Conservation (phyloP, 2,329 filamentous ascomycete species). For the Atkinsonella texensis region DNA sequence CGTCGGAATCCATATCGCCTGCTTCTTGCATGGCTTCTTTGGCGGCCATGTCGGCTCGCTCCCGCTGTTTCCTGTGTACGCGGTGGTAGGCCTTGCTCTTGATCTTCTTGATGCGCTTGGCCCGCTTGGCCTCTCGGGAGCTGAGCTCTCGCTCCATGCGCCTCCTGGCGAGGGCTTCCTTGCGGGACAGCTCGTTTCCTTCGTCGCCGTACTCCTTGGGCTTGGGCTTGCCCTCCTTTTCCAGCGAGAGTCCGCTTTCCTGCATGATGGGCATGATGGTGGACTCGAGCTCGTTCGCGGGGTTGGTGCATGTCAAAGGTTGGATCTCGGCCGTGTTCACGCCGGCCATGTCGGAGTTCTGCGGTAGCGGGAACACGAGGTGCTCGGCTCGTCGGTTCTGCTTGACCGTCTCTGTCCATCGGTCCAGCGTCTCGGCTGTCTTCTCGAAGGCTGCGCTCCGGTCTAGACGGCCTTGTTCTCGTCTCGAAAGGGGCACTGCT, state of each 20-base stretch:
- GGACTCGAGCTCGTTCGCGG: conserved; percentile 70
- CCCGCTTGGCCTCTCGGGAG: conserved; percentile 77
- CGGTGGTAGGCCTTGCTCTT: conserved; percentile 94
- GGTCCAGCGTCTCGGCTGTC: conserved; percentile 78
- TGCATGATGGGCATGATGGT: conserved; percentile 82
- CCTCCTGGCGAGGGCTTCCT: conserved; percentile 59
- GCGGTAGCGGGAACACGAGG: conserved; percentile 72
- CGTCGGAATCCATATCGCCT: conserved; percentile 51
- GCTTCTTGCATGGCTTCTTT: conserved; percentile 42
- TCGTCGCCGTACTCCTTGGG: conserved; percentile 57
- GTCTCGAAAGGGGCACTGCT: conserved; percentile 68
- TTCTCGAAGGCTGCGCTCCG: conserved; percentile 76
- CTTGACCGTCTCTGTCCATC: conserved; percentile 94
- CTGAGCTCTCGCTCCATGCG: conserved; percentile 73
- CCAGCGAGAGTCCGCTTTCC: conserved; percentile 64
- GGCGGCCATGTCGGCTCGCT: conserved; percentile 40
- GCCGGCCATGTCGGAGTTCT: conserved; percentile 51
- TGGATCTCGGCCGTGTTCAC: conserved; percentile 51
- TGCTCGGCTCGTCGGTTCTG: conserved; percentile 86
- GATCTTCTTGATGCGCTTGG: conserved; percentile 95
- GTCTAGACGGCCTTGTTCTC: conserved; percentile 77
- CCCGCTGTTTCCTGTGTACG: conserved; percentile 68
- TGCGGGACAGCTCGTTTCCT: conserved; percentile 58
- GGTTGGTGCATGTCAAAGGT: conserved; percentile 48
- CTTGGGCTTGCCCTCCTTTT: conserved; percentile 31